These are phyloP conservation scores for Cyclotella baltica DNA, from an alignment of 108 stramenopile species.

Conservation along the genomic window DNA sequence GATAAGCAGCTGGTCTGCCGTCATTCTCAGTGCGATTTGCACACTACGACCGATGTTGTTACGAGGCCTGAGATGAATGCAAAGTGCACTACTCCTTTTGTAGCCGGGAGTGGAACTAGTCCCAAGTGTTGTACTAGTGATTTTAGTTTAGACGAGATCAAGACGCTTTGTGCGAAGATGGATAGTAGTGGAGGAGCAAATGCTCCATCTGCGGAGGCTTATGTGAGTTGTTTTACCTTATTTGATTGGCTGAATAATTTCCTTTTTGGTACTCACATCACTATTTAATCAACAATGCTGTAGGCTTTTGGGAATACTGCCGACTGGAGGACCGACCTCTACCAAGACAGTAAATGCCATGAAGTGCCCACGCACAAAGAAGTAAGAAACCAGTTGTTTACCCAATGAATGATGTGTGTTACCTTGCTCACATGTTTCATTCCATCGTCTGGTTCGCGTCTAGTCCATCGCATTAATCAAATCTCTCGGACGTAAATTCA, in stretches of 20 bases:
- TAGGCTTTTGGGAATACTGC: conserved; percentile 72
- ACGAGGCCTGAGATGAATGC: conserved; percentile 65
- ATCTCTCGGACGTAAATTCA: conserved; percentile 56
- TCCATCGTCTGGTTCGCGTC: no score
- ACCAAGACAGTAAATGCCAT: conserved; percentile 56
- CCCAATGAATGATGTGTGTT: no score
- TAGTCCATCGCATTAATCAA: conserved; percentile 66
- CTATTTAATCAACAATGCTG: no score
- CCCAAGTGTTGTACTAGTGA: conserved; percentile 78
- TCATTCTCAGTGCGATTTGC: conserved; percentile 80
- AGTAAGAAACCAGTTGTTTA: no score
- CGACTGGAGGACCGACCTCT: conserved; percentile 70
- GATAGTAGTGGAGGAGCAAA: conserved; percentile 53
- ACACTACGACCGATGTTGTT: conserved; percentile 77
- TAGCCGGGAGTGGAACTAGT: conserved; percentile 28
- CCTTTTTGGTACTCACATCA: background rate
- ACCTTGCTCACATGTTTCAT: no score
- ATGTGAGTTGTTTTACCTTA: no score
- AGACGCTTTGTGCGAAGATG: conserved; percentile 82
- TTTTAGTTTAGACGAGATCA: conserved; percentile 77
- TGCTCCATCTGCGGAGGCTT: conserved; percentile 53
- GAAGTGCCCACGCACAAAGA: conserved; percentile 71
- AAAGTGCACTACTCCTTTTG: conserved; percentile 71
- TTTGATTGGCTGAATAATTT: no score
- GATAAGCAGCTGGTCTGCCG: conserved; percentile 74